phyloP scores from a whole-genome alignment of 1,139 yeast species.

The Diutina scorzettiae region DNA sequence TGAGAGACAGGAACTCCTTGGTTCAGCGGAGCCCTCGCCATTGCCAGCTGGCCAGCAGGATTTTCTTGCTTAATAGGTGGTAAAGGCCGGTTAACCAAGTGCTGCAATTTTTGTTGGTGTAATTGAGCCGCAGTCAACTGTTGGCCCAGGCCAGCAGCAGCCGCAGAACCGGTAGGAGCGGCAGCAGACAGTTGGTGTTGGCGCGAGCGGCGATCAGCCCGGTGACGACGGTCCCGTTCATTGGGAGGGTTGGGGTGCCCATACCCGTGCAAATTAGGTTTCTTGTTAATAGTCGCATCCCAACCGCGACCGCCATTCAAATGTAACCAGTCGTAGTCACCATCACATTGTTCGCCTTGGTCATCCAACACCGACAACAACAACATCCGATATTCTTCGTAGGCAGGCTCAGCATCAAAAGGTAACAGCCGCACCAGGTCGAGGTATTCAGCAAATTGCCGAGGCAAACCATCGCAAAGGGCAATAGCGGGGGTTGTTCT shows the following conservation, averaged over 20 bases:
- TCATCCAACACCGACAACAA: conserved; percentile 64
- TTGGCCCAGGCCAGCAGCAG: conserved; percentile 9
- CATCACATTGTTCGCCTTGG: conserved; percentile 67
- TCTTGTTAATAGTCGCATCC: conserved; percentile 73
- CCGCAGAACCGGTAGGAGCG: neutral
- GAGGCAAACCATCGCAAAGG: conserved; percentile 73
- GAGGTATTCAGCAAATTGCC: conserved; percentile 78
- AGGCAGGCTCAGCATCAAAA: conserved; percentile 92
- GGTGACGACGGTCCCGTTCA: conserved; percentile 36
- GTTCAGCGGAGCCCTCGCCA: conserved; percentile 6
- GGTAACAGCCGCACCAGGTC: conserved; percentile 72
- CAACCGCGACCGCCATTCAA: conserved; percentile 88
- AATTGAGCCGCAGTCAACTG: conserved; percentile 32
- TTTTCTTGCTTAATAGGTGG: conserved; percentile 38
- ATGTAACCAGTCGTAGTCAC: conserved; percentile 90
- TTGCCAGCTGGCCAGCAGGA: conserved; percentile 8
- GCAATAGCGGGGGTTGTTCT: conserved; percentile 73
- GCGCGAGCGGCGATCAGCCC: conserved; percentile 12
- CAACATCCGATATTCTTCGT: conserved; percentile 68
- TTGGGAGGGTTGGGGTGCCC: conserved; percentile 53
- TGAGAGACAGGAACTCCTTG: conserved; percentile 8
- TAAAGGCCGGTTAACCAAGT: conserved; percentile 38
- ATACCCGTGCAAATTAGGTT: conserved; percentile 86
- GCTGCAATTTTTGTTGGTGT: conserved; percentile 40
- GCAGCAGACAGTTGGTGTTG: conserved; percentile 8